Evolutionary conservation across 192 early-diverging fungal species (phyloP).

Genomic region (Funneliformis mosseae): DNA sequence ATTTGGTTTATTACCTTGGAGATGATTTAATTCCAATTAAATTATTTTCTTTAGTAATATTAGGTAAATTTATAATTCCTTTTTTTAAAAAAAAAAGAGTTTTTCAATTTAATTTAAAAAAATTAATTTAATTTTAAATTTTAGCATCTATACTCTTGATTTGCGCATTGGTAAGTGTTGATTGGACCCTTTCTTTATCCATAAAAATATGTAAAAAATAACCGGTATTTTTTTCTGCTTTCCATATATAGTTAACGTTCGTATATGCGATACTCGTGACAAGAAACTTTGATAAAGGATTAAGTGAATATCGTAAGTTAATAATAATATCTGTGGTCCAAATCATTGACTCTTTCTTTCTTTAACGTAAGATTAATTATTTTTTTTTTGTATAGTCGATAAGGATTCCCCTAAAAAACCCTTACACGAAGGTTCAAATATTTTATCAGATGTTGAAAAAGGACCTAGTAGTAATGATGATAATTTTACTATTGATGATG

Average conservation of each 20-base stretch:
- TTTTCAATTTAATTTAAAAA: too few species aligned
- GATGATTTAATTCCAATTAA: background rate
- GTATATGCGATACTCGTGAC: background rate
- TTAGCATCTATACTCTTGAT: background rate
- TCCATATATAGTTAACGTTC: background rate
- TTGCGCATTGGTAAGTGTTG: background rate
- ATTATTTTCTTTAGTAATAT: background rate
- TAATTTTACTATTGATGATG: background rate
- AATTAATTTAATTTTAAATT: too few species aligned
- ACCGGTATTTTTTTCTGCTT: background rate
- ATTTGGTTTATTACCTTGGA: background rate
- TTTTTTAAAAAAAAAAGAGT: too few species aligned
- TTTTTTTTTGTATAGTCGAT: background rate
- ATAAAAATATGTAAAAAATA: background rate
- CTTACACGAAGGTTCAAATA: background rate
- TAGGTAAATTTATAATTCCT: too few species aligned
- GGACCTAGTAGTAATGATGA: background rate
- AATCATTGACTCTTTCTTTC: background rate
- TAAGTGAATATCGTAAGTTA: background rate
- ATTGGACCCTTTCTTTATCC: background rate
- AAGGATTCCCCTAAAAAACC: background rate
- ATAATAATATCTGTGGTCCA: too few species aligned
- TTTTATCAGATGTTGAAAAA: background rate
- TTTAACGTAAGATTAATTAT: background rate
- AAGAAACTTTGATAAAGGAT: background rate